Conservation (phyloP, 768 basidiomycete species). For the Calocybe cyanea region DNA sequence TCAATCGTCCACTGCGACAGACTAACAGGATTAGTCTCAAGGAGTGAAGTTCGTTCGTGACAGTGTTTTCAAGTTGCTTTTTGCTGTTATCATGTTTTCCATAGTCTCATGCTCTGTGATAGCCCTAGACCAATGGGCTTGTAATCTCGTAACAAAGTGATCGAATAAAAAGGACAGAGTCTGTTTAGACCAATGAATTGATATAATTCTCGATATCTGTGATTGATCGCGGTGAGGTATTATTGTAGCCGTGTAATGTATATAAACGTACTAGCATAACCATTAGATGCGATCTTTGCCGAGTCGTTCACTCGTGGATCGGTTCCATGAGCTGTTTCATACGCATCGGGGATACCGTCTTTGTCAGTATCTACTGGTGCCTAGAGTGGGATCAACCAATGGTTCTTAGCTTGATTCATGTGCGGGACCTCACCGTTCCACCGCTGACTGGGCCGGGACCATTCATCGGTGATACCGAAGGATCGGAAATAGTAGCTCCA, state of each 20-base stretch:
- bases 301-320: slow-evolving; percentile 28
- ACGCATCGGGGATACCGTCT: slow-evolving; percentile 31
- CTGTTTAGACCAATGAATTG: slow-evolving; percentile 25
- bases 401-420: background rate
- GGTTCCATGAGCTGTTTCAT: slow-evolving; percentile 28
- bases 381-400: slow-evolving; percentile 11
- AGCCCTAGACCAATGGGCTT: too few species aligned
- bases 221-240: background rate
- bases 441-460: slow-evolving; percentile 28
- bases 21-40: slow-evolving; percentile 2
- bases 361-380: slow-evolving; percentile 25
- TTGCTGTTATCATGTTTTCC: slow-evolving; percentile 9
- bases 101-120: background rate
- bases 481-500: slow-evolving; percentile 29
- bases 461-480: slow-evolving; percentile 23
- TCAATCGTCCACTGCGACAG: slow-evolving; percentile 3
- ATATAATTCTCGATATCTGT: slow-evolving; percentile 34
- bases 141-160: too few species aligned
- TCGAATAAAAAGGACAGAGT: background rate
- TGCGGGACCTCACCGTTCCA: slow-evolving; percentile 22
- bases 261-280: slow-evolving; percentile 31
- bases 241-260: background rate
- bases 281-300: slow-evolving; percentile 27
- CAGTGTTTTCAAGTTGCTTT: slow-evolving; percentile 9
- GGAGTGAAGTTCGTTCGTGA: too few species aligned